phyloP scores from a whole-genome alignment of 2,329 filamentous ascomycete genomes.

The Basipetospora chlamydospora region DNA sequence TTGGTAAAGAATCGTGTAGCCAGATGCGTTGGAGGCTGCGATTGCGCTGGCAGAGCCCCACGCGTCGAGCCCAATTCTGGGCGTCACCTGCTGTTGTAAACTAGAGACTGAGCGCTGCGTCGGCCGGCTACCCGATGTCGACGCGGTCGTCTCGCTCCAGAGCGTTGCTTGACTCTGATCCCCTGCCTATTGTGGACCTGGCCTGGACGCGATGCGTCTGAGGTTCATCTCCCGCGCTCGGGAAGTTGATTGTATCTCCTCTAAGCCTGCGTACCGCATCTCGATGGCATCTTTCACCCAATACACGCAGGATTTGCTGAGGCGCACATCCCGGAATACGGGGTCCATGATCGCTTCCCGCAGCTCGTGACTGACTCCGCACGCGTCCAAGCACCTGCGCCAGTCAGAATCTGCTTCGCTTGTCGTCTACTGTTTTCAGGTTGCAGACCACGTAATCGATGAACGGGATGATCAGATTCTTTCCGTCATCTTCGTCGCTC shows the following conservation, averaged over 20 bases:
- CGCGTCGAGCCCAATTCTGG: background rate
- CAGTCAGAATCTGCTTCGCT: background rate
- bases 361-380: background rate
- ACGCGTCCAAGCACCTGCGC: background rate
- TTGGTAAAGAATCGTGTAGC: background rate
- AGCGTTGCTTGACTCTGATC: background rate
- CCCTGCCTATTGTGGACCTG: background rate
- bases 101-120: background rate
- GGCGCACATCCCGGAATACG: constrained; percentile 8
- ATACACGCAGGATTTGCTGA: constrained; percentile 7
- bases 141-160: background rate
- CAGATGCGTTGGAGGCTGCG: background rate
- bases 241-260: constrained; percentile 6
- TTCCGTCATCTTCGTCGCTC: background rate
- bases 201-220: background rate
- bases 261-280: constrained; percentile 10
- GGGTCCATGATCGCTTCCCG: constrained; percentile 10
- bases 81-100: background rate
- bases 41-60: background rate
- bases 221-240: background rate
- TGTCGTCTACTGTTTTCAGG: background rate
- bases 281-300: constrained; percentile 10
- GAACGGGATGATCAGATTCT: background rate
- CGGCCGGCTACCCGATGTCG: background rate
- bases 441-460: background rate